phyloP scores from a whole-genome alignment of 306 rosid species.

The Cotoneaster glaucophyllus region DNA sequence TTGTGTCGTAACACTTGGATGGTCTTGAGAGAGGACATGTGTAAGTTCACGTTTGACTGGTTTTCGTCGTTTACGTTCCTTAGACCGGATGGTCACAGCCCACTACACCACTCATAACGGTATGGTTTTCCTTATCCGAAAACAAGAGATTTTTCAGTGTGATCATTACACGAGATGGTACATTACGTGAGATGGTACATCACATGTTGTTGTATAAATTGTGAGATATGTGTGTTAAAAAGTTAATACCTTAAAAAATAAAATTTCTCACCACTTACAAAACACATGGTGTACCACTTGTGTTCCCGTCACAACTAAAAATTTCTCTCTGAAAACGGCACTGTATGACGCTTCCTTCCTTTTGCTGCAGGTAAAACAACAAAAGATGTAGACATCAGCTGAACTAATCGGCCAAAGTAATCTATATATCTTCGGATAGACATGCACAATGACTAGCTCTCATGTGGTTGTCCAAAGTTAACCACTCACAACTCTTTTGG shows the following conservation, averaged over 20 bases:
- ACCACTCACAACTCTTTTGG: neutral
- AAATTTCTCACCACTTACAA: too few relatives aligned
- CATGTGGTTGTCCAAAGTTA: neutral
- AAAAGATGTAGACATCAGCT: slow-evolving; percentile 30
- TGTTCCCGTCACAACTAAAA: too few relatives aligned
- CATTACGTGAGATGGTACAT: too few relatives aligned
- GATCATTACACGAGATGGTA: too few relatives aligned
- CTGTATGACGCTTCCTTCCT: too few relatives aligned
- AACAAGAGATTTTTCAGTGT: too few relatives aligned
- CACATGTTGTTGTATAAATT: too few relatives aligned
- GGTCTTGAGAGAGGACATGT: slow-evolving; percentile 21
- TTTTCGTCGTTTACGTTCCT: slow-evolving; percentile 26
- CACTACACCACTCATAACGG: neutral
- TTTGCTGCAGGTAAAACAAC: slow-evolving; percentile 27
- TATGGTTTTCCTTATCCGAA: neutral
- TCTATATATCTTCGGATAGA: neutral
- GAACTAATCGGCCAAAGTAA: neutral
- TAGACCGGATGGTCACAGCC: slow-evolving; percentile 14
- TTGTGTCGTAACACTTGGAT: slow-evolving; percentile 17
- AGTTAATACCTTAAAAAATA: too few relatives aligned
- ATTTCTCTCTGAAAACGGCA: too few relatives aligned
- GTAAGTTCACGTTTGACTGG: slow-evolving; percentile 9
- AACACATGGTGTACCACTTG: too few relatives aligned
- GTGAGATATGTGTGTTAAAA: too few relatives aligned
- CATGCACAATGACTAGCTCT: neutral